phyloP scores from a whole-genome alignment of 2,329 filamentous ascomycete species.

The Penicillium sp. region DNA sequence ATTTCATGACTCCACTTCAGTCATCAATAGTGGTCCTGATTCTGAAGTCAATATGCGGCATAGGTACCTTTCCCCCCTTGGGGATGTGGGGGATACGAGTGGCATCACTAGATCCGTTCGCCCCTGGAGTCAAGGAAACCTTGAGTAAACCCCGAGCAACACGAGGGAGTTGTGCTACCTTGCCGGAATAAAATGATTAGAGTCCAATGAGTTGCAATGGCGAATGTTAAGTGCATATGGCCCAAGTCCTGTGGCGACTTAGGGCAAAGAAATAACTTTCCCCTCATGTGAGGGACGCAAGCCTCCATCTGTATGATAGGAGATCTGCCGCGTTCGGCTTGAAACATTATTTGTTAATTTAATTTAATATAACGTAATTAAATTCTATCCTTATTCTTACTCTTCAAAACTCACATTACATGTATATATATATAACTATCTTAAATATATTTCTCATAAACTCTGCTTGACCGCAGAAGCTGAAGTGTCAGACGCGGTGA shows the following conservation, averaged over 20 bases:
- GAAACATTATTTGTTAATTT: background rate
- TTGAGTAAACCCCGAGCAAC: slow-evolving; percentile 13
- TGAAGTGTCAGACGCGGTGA: slow-evolving; percentile 13
- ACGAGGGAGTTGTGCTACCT: slow-evolving; percentile 23
- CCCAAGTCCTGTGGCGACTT: background rate
- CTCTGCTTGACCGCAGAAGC: slow-evolving; percentile 21
- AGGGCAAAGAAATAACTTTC: slow-evolving; percentile 3
- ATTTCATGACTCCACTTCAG: background rate
- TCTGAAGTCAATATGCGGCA: background rate
- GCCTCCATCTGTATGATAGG: background rate
- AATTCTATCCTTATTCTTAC: background rate
- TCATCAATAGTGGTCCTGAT: background rate
- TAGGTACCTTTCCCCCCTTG: slow-evolving; percentile 13
- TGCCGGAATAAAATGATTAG: slow-evolving; percentile 13
- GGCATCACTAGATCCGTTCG: slow-evolving; percentile 16
- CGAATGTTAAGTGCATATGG: background rate
- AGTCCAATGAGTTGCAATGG: background rate
- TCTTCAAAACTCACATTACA: background rate
- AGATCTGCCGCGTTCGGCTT: slow-evolving; percentile 2
- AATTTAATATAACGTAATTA: background rate
- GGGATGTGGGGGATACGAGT: slow-evolving; percentile 24
- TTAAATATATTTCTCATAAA: background rate
- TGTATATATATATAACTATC: background rate
- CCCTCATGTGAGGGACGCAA: slow-evolving; percentile 5
- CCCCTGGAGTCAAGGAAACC: slow-evolving; percentile 16